Conservation (phyloP, 305 asterid genomes). For the Ilex paraguariensis region DNA sequence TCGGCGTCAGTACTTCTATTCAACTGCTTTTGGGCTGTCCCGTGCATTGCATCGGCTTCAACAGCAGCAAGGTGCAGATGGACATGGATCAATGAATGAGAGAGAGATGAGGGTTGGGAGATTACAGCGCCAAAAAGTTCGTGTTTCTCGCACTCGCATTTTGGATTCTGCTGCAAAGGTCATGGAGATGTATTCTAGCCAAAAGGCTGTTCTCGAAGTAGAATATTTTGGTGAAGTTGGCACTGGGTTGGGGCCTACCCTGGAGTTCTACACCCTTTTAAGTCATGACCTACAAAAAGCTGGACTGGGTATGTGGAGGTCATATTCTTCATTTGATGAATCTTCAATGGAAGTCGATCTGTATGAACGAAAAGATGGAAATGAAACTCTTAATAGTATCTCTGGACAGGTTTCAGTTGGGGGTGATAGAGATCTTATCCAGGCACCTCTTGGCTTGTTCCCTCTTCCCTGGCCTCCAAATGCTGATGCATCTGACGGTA, state of each 20-base stretch:
- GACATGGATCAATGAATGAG: slow-evolving; percentile 70
- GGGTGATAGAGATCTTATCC: slow-evolving; percentile 48
- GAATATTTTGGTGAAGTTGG: slow-evolving; percentile 99
- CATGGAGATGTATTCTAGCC: slow-evolving; percentile 98
- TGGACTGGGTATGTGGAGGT: slow-evolving; percentile 90
- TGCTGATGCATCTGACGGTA: slow-evolving; percentile 62
- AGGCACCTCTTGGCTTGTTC: slow-evolving; percentile 88
- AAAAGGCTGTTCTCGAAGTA: slow-evolving; percentile 99
- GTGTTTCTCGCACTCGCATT: slow-evolving; percentile 88
- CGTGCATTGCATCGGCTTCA: slow-evolving; percentile 94
- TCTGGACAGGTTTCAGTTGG: slow-evolving; percentile 16
- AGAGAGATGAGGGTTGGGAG: slow-evolving; percentile 86
- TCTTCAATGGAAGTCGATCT: slow-evolving; percentile 57
- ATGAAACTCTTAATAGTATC: slow-evolving; percentile 15
- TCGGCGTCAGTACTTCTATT: slow-evolving; percentile 93
- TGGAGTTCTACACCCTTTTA: slow-evolving; percentile 90
- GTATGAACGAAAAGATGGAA: slow-evolving; percentile 25
- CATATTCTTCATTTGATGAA: slow-evolving; percentile 32
- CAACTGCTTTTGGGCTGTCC: slow-evolving; percentile 96
- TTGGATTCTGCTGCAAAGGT: slow-evolving; percentile 96
- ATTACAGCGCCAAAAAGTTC: slow-evolving; percentile 93
- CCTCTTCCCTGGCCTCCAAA: slow-evolving; percentile 86
- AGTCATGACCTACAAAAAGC: slow-evolving; percentile 93
- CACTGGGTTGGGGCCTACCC: slow-evolving; percentile 96
- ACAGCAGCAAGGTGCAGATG: slow-evolving; percentile 97